Evolutionary conservation across 139 green algal genomes (phyloP).

Genomic region (Chlamydomonas incerta): DNA sequence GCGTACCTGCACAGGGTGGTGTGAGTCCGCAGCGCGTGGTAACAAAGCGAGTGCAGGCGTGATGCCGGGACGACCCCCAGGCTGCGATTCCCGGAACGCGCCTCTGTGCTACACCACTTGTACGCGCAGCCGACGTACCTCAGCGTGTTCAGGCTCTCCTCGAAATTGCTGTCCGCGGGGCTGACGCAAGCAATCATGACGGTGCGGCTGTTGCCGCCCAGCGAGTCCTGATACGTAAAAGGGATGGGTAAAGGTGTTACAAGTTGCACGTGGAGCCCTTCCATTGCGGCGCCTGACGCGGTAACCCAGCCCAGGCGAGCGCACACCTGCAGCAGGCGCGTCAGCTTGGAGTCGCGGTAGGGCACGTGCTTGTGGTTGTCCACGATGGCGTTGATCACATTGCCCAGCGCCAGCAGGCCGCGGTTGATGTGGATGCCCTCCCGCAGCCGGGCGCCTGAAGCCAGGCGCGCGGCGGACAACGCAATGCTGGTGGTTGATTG

Average conservation of each 20-base stretch:
- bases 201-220: slow-evolving; percentile 95
- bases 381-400: slow-evolving; percentile 96
- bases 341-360: slow-evolving; percentile 95
- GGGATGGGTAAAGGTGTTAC: too few species aligned
- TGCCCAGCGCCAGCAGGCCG: slow-evolving; percentile 95
- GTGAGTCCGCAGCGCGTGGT: neutral
- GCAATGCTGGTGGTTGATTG: too few species aligned
- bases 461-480: too few species aligned
- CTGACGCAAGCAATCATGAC: slow-evolving; percentile 96
- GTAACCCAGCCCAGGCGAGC: too few species aligned
- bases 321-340: slow-evolving; percentile 87
- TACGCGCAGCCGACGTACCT: slow-evolving; percentile 14
- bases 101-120: too few species aligned
- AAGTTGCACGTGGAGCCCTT: too few species aligned
- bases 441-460: slow-evolving; percentile 67
- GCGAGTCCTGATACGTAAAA: slow-evolving; percentile 80
- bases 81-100: too few species aligned
- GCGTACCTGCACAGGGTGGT: slow-evolving; percentile 72
- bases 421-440: slow-evolving; percentile 97
- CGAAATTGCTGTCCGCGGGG: slow-evolving; percentile 89
- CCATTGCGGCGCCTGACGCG: too few species aligned
- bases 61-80: too few species aligned
- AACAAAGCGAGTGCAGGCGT: neutral
- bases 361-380: slow-evolving; percentile 83
- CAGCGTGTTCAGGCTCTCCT: slow-evolving; percentile 93